Base-by-base conservation (phyloP, 176 grass and related monocot genomes). In the Oryza coarctata region DNA sequence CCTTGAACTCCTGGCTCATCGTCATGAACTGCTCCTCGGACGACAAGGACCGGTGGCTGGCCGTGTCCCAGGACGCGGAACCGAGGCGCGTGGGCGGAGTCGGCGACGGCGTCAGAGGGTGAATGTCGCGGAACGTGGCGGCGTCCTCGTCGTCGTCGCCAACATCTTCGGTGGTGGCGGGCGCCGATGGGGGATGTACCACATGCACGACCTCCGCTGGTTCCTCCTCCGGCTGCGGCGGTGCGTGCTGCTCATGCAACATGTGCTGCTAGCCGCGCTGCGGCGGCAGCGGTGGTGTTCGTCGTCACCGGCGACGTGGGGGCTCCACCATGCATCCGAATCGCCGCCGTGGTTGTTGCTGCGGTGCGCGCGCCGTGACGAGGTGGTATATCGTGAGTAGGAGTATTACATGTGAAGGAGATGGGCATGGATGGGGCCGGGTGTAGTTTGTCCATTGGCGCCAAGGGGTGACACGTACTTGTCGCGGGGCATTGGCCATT, bases 81-180 rank as follows among this genome's bases (percentile, higher is more conserved):
- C 63, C 73, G 2, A 85, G 9, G 77, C 82, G 78, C 76, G 86
- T 39, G 60, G 92, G 55, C 27, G 80, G 70, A 43, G 86, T 45
- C 75, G 80, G 13, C 29, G 67, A 11, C 40, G 71, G 52, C 30
- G 38, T 14, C 17, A 71, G 66, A 47, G 25, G 73, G 82, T 91
- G 91, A 83, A 99, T 93, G 87, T 95, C 93, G 23, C 92, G 96
- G 84, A 93, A 91, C 80, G 90, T 81, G 66, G 83, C 75, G 34
- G 73, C 61, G 12, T 31, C 66, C 0, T 74, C 66, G 61, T 34
- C 68, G 5, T 39, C 68, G 9, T 20, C 88, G 32, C 32, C 32
- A 7, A 5, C 65, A 35, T 45, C 49, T 10, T 26, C 12, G 81
- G 1, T 2, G 23, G n/a, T 38, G n/a, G 44, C 44, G 14, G 49